Evolutionary conservation across 345 rosid genomes (phyloP).

Genomic region (Populus ilicifolia): DNA sequence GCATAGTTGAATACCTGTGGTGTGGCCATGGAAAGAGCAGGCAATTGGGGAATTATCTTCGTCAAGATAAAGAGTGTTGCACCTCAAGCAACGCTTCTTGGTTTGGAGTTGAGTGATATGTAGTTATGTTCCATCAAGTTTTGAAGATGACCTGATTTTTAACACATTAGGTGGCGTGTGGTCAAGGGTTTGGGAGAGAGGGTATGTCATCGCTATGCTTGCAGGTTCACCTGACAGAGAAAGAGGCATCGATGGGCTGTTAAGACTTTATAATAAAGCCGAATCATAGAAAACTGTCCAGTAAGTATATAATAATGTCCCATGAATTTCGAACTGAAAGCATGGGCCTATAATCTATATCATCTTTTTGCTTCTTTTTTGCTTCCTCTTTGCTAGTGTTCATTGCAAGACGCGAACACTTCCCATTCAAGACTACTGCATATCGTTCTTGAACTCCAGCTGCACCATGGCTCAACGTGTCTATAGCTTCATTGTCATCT

Average conservation of each 20-base stretch:
- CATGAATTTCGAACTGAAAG: not conserved
- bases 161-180: not conserved
- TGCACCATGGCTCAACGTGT: too few relatives aligned
- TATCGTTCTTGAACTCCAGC: too few relatives aligned
- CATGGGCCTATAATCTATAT: not conserved
- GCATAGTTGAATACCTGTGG: constrained; percentile 40
- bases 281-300: not conserved
- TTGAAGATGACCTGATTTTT: constrained; percentile 10
- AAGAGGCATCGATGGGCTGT: not conserved
- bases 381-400: too few relatives aligned
- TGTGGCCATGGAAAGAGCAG: constrained; percentile 61
- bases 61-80: constrained; percentile 41
- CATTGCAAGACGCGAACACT: too few relatives aligned
- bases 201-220: constrained; percentile 11
- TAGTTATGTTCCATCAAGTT: not conserved
- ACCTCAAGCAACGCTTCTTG: constrained; percentile 52
- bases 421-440: too few relatives aligned
- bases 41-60: constrained; percentile 45
- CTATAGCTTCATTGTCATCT: too few relatives aligned
- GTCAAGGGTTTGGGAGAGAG: constrained; percentile 2
- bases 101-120: constrained; percentile 10
- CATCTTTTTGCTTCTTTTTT: too few relatives aligned
- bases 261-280: not conserved
- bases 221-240: not conserved
- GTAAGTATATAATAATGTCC: not conserved